Base-by-base conservation (phyloP, 805 yeast genomes). In the Torulaspora gathmanii region DNA sequence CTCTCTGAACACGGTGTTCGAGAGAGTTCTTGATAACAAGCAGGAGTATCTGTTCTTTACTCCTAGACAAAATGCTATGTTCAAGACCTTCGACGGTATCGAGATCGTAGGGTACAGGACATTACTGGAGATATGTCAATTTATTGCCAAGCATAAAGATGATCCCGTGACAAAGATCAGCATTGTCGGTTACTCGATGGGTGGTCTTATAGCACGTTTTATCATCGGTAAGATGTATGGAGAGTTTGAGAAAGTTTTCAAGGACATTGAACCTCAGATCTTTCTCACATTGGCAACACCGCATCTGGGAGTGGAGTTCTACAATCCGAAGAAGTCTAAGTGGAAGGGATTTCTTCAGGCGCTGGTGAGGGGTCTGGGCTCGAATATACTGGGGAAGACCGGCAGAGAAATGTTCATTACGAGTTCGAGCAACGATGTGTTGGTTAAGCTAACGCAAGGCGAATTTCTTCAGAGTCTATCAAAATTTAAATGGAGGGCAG, bases 21-120 rank as follows among this genome's bases (percentile, higher is more conserved):
- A 63, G 12, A 63, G 67, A 7, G 55, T 60, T 1, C 46, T 74
- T n/a, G 51, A 58, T 34, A 70, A 51, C 49, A 70, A 61, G 42
- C 73, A 77, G 57, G 80, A 63, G 47, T 64, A 59, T 35, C 71
- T 52, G 2, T 71, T 60, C 64, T 71, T 75, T 49, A 69, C 70
- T 56, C 90, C 82, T 10, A 75, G 60, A 12, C 71, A 82, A 1
- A 87, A 85, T 51, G 73, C 83, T 0, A 81, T 85, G 27, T 78
- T 83, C 56, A 78, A 80, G 56, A 86, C 96, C 0, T 86, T 86
- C 57, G 96, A 90, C 59, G 98, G 98, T 2, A 72, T 88, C 16
- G 81, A 79, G 52, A 73, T 82, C 40, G 77, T 83, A 46, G 89
- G 90, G 2, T 78, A 82, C 48, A 69, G 89, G 12, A 77, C 86